A percentile compares a stretch with the other conserved stretches of the same genome.
phyloP scores from a whole-genome alignment of 2,329 filamentous ascomycete genomes.

The Neonectria ditissima region DNA sequence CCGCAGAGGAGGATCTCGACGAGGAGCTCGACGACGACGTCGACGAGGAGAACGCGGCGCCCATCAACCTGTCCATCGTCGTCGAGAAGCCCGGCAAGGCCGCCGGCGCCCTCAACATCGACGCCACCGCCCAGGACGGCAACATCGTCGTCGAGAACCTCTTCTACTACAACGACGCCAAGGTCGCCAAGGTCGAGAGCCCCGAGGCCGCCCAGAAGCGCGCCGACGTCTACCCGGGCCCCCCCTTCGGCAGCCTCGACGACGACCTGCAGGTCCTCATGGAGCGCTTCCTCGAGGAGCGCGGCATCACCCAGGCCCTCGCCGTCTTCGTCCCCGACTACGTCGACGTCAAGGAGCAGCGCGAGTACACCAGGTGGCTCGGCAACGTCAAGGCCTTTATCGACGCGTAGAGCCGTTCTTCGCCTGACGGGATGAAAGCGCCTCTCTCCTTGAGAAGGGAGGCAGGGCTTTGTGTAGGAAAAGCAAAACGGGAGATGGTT shows the following conservation, averaged over 20 bases:
- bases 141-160: constrained; percentile 90
- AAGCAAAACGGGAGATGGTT: constrained; percentile 18
- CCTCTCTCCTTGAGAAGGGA: not conserved
- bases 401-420: constrained; percentile 65
- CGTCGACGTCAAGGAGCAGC: constrained; percentile 98
- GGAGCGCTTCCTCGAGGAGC: constrained; percentile 94
- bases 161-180: constrained; percentile 84
- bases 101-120: constrained; percentile 82
- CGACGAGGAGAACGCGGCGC: constrained; percentile 73
- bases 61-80: constrained; percentile 85
- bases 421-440: not conserved
- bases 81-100: constrained; percentile 85
- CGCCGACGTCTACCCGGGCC: constrained; percentile 86
- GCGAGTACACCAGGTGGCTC: constrained; percentile 94
- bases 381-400: constrained; percentile 88
- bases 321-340: constrained; percentile 95
- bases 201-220: constrained; percentile 83
- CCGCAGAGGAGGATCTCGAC: constrained; percentile 61
- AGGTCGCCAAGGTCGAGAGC: constrained; percentile 79
- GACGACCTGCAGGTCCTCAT: constrained; percentile 94
- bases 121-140: constrained; percentile 87
- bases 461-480: constrained; percentile 16
- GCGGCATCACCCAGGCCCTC: constrained; percentile 87
- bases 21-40: constrained; percentile 60
- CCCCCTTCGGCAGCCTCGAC: constrained; percentile 93